Percentiles rank a stretch among this genome's conserved stretches.
Evolutionary conservation across 768 basidiomycete genomes (phyloP).

Genomic region (Amanita fuliginea): DNA sequence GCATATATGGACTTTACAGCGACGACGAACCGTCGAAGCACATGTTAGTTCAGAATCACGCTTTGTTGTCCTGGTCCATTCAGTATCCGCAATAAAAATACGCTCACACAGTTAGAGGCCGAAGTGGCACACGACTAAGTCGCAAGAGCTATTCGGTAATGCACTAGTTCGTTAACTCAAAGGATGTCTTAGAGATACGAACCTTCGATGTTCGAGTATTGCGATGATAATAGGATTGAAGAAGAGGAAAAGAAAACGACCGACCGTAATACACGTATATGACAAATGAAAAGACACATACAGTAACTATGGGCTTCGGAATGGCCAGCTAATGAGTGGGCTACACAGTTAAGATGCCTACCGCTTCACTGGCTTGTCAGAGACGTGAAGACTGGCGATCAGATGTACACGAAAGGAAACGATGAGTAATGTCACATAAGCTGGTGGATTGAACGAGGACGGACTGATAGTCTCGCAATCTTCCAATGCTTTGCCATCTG

Average conservation of each 20-base stretch:
- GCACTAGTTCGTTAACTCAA: conserved; percentile 4
- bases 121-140: not conserved
- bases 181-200: not conserved
- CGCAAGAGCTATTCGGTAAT: not conserved
- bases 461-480: conserved; percentile 17
- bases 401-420: conserved; percentile 1
- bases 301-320: conserved; percentile 5
- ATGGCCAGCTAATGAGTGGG: conserved; percentile 3
- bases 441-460: conserved; percentile 15
- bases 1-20: not conserved
- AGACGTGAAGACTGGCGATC: not conserved
- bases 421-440: conserved; percentile 1
- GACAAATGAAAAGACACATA: conserved; percentile 5
- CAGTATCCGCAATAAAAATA: not conserved
- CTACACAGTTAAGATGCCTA: conserved; percentile 1
- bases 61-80: not conserved
- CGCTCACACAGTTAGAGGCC: not conserved
- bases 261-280: conserved; percentile 7
- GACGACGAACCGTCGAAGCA: conserved; percentile 3
- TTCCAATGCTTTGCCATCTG: not conserved
- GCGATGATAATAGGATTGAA: not conserved
- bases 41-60: not conserved
- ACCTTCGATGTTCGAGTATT: not conserved
- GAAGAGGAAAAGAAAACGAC: conserved; percentile 1
- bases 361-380: conserved; percentile 2